Evolutionary conservation across 2,329 filamentous ascomycete species (phyloP), one percentile per base, ranked within the genome.

Genomic region (Aspergillus arachidicola): DNA sequence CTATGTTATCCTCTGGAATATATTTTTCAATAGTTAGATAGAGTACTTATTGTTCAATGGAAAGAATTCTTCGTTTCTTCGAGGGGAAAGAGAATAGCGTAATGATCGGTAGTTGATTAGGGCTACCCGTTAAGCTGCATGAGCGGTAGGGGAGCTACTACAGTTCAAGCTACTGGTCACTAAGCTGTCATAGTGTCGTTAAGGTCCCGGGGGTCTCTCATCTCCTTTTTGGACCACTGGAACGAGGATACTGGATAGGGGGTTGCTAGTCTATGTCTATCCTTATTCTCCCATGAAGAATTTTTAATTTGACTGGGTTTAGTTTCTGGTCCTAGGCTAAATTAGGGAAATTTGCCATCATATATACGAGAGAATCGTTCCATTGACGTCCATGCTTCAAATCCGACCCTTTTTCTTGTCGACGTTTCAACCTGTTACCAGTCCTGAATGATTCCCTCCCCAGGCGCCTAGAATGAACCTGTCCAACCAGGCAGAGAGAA

Each of bases 61-160:
- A 23, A 28, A 26, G 12, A 23, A 19, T 6, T 46, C 23, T 23
- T 46, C 5, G 19, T 21, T 43, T 43, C 10, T 46, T 46, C 9
- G 5, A 46, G 43, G 43, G 5, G 21, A 4, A 12, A 14, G 21
- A 23, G n/a, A 21, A 46, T 14, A 6, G 43, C 9, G 21, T 23
- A 46, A 26, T n/a, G 48, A 51, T 51, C 48, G 48, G 28, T 32
- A 51, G 48, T 51, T 34, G 30, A 51, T 51, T 51, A 51, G 48
- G 48, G 48, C 28, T 51, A 51, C 48, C 48, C 48, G 48, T 51
- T 51, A 51, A 51, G 48, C 48, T 51, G 48, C 48, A 51, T 16
- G 48, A 51, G n/a, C 48, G 28, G 48, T 51, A 51, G 48, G 16
- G 34, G 48, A 51, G 48, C 48, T 51, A 32, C 19, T 51, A 32